Conservation (phyloP, 192 early-diverging fungal species). For the Podila horticola region DNA sequence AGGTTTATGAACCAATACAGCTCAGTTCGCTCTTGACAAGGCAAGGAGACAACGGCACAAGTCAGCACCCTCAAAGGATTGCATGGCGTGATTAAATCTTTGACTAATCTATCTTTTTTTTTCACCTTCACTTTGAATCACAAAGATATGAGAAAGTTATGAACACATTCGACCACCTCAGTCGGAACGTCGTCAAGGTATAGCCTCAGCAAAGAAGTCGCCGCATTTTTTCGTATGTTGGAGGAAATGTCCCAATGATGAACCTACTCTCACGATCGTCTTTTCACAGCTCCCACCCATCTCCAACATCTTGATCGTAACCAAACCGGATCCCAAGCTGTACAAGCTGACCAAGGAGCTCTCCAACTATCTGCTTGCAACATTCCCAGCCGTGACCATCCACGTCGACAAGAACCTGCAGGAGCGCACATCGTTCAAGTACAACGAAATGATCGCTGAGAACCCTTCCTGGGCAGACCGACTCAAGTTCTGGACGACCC, state of each 20-base stretch:
- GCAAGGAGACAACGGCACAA: neutral
- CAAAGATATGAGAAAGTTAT: conserved; percentile 45
- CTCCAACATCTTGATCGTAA: conserved; percentile 44
- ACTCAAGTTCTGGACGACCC: conserved; percentile 29
- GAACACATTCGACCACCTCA: conserved; percentile 32
- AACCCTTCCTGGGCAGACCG: conserved; percentile 29
- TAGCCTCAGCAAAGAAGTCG: neutral
- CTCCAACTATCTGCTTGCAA: conserved; percentile 25
- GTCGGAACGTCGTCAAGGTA: conserved; percentile 38
- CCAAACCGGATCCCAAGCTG: conserved; percentile 48
- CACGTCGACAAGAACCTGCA: conserved; percentile 39
- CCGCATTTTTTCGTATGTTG: neutral
- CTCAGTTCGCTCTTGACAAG: conserved; percentile 23
- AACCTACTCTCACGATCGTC: neutral
- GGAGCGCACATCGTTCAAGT: conserved; percentile 30
- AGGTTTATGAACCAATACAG: conserved; percentile 22
- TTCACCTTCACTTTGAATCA: too few relatives aligned
- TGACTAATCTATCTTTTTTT: too few relatives aligned
- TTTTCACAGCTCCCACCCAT: conserved; percentile 31
- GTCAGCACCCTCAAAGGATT: neutral
- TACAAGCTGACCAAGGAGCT: conserved; percentile 38
- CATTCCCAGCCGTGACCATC: conserved; percentile 27
- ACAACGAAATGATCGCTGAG: conserved; percentile 16
- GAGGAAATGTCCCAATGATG: too few relatives aligned
- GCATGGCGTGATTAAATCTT: neutral